phyloP scores from a whole-genome alignment of 2,329 filamentous ascomycete genomes.

The Tolypocladium ophioglossoides region DNA sequence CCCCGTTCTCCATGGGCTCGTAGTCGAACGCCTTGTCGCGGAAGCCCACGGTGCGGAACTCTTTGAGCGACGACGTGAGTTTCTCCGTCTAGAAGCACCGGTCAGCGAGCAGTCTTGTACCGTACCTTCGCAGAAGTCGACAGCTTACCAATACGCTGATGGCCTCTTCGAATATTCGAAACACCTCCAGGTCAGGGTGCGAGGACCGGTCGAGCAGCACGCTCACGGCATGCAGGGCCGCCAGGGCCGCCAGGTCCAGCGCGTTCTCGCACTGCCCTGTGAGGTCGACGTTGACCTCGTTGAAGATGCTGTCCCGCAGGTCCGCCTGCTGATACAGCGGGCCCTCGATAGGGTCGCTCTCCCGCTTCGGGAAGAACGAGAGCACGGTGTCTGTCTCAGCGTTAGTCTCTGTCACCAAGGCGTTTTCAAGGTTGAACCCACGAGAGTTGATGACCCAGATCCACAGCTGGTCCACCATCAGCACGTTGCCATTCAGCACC shows the following conservation, averaged over 20 bases:
- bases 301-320: conserved; percentile 52
- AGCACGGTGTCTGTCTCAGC: conserved; percentile 32
- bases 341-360: conserved; percentile 43
- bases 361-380: conserved; percentile 45
- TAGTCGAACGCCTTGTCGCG: conserved; percentile 30
- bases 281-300: conserved; percentile 54
- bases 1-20: conserved; percentile 29
- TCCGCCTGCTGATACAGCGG: conserved; percentile 50
- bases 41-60: conserved; percentile 48
- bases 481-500: conserved; percentile 41
- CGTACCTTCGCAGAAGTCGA: no score
- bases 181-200: conserved; percentile 51
- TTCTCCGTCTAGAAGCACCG: conserved; percentile 39
- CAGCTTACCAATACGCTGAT: conserved; percentile 46
- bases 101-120: not conserved
- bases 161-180: conserved; percentile 56
- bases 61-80: conserved; percentile 51
- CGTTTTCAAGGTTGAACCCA: conserved; percentile 19
- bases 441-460: conserved; percentile 45
- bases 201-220: conserved; percentile 49
- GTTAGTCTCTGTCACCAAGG: conserved; percentile 2
- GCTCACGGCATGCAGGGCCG: conserved; percentile 50
- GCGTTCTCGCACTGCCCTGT: conserved; percentile 52
- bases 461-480: conserved; percentile 62
- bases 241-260: conserved; percentile 50